Base-by-base conservation (phyloP, 2,329 filamentous ascomycete genomes). In the Trichoderma gracile region DNA sequence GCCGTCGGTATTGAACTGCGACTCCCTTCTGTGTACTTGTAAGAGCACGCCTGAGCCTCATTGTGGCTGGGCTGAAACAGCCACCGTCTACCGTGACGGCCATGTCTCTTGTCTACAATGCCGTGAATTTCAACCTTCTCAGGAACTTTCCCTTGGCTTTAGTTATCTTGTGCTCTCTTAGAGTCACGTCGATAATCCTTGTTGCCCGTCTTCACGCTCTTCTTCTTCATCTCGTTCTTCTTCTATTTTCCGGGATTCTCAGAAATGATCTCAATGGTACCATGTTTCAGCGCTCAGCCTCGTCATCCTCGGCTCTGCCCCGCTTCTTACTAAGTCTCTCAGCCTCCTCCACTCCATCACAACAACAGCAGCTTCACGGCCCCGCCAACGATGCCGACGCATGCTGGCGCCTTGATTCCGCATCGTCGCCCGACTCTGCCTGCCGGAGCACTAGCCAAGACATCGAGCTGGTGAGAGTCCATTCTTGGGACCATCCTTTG, bases 311-410 rank as follows among this genome's bases (percentile, higher is more conserved):
- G 57, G 38, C 57, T 30, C 19, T 52, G 57, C 57, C 57, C 57
- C 57, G 57, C 57, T 60, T 60, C 57, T 60, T 60, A 60, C 57
- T 60, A 60, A 60, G 57, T 60, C 57, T 43, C 23, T 60, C 57
- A 60, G 57, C 46, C 57, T 60, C 47, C 57, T 60, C 57, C 57
- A 52, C 33, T 43, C 21, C 57, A 43, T 52, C 57, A 25, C 47
- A 50, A 33, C 47, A 50, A 33, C 57, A 60, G 46, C 57, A 60
- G 46, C 57, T 38, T 60, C 57, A 52, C 15, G 56, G 56, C 45
- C 45, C 54, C 56, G 56, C 56, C 46, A 42, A 45, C 14, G 6
- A 30, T 8, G 21, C 23, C 40, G 40, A 21, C 54, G 38, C 42
- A 25, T 30, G 54, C 54, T 57, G 40, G 19, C 54, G 54, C 54